Percentiles rank a stretch among this genome's conserved stretches.
Conservation (phyloP, 176 grass and related monocot species). For the Triticum timopheevii region DNA sequence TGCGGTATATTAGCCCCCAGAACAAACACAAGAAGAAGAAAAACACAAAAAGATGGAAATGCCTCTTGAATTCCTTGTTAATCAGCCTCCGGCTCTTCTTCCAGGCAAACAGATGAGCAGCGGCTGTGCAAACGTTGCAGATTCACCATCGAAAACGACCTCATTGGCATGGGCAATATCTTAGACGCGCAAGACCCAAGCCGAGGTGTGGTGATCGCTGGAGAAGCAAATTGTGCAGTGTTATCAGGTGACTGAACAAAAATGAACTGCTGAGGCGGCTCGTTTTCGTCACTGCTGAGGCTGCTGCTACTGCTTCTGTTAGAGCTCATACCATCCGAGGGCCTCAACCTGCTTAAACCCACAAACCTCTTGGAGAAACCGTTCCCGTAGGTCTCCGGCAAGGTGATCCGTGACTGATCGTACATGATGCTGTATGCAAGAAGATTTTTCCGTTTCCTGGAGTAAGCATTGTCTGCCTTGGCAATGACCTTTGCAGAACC, state of each 20-base stretch:
- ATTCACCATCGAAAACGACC: slow-evolving; percentile 29
- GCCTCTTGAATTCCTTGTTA: neutral
- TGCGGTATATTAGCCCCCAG: neutral
- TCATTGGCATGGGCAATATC: neutral
- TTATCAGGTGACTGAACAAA: slow-evolving; percentile 5
- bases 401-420: neutral
- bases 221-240: neutral
- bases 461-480: slow-evolving; percentile 57
- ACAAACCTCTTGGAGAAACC: slow-evolving; percentile 29
- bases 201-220: neutral
- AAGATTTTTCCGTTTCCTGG: slow-evolving; percentile 59
- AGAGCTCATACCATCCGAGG: slow-evolving; percentile 13
- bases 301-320: slow-evolving; percentile 33
- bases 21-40: neutral
- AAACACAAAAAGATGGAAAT: neutral
- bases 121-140: neutral
- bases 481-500: slow-evolving; percentile 51
- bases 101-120: neutral
- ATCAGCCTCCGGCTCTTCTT: slow-evolving; percentile 7
- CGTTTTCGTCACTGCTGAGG: slow-evolving; percentile 22
- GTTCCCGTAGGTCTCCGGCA: neutral
- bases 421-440: slow-evolving; percentile 51
- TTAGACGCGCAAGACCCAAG: slow-evolving; percentile 2
- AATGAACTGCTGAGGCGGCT: neutral
- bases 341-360: slow-evolving; percentile 8